Conservation (phyloP, 495 filamentous ascomycete species). For the Tuber indicum region DNA sequence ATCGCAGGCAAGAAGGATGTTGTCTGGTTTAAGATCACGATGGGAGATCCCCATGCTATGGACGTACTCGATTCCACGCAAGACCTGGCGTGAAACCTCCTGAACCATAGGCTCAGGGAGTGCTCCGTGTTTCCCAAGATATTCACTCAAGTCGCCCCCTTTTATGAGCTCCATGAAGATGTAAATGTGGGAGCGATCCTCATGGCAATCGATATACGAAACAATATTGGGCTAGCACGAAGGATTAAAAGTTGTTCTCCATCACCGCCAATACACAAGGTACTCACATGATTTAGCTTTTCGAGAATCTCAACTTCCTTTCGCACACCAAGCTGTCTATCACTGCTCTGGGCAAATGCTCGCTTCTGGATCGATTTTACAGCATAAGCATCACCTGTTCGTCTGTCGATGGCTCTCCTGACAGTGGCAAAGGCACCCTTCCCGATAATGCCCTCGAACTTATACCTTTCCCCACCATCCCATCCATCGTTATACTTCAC, state of each 20-base stretch:
- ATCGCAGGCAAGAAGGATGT: constrained; percentile 71
- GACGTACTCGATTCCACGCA: constrained; percentile 78
- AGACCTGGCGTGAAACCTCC: constrained; percentile 65
- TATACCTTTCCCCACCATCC: constrained; percentile 77
- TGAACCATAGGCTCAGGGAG: constrained; percentile 64
- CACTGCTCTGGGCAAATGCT: constrained; percentile 69
- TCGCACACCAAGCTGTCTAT: constrained; percentile 60
- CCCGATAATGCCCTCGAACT: constrained; percentile 70
- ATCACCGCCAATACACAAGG: constrained; percentile 5
- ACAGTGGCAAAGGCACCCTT: constrained; percentile 92
- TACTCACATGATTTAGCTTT: constrained; percentile 68
- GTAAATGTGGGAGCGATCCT: constrained; percentile 69
- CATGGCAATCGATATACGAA: constrained; percentile 75
- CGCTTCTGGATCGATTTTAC: constrained; percentile 89
- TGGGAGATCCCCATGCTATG: constrained; percentile 84
- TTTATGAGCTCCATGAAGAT: constrained; percentile 92
- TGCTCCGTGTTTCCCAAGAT: constrained; percentile 54
- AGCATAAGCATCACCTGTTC: constrained; percentile 71
- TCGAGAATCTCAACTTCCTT: constrained; percentile 96
- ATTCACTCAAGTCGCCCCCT: constrained; percentile 72
- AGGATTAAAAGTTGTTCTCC: constrained; percentile 6
- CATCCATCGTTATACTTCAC: constrained; percentile 49
- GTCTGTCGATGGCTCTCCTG: constrained; percentile 72
- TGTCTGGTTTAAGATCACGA: constrained; percentile 96
- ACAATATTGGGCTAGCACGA: constrained; percentile 77